Conservation (phyloP, 2,329 filamentous ascomycete genomes). For the Pyrenophora tritici-repentis region DNA sequence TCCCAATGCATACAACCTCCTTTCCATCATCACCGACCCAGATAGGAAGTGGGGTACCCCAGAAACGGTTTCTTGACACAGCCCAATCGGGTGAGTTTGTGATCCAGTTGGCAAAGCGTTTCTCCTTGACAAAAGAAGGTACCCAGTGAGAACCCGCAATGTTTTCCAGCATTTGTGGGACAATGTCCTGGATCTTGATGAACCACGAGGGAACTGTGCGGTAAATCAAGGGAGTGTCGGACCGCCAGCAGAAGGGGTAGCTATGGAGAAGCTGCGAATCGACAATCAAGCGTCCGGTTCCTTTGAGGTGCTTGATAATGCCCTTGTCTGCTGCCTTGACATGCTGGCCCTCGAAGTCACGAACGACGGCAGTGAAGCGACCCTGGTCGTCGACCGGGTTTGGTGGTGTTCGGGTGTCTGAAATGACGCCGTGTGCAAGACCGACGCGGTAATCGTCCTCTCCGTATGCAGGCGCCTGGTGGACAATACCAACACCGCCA, state of each 20-base stretch:
- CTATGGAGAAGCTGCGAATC: conserved; percentile 89
- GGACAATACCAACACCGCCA: conserved; percentile 90
- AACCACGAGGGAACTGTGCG: conserved; percentile 94
- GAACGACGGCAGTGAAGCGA: conserved; percentile 75
- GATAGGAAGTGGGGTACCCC: conserved; percentile 89
- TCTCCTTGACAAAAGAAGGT: conserved; percentile 86
- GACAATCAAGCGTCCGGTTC: conserved; percentile 74
- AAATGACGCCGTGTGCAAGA: conserved; percentile 76
- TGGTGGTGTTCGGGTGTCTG: conserved; percentile 75
- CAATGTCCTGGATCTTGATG: conserved; percentile 80
- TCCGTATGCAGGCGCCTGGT: conserved; percentile 91
- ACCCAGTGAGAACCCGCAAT: conserved; percentile 93
- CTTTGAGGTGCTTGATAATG: conserved; percentile 88
- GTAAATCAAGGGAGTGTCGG: conserved; percentile 94
- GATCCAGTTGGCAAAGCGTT: conserved; percentile 90
- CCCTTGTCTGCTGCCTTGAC: conserved; percentile 92
- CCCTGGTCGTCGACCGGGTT: conserved; percentile 89
- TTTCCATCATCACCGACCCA: conserved; percentile 91
- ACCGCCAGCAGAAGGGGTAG: conserved; percentile 91
- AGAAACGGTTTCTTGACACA: conserved; percentile 89
- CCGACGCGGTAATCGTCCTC: conserved; percentile 94
- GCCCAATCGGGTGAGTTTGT: conserved; percentile 93
- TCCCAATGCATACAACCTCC: conserved; percentile 85
- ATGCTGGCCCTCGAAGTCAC: conserved; percentile 82
- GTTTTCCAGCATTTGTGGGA: conserved; percentile 87